Conservation (phyloP, 139 green algal genomes). For the Tetradesmus lagerheimii region DNA sequence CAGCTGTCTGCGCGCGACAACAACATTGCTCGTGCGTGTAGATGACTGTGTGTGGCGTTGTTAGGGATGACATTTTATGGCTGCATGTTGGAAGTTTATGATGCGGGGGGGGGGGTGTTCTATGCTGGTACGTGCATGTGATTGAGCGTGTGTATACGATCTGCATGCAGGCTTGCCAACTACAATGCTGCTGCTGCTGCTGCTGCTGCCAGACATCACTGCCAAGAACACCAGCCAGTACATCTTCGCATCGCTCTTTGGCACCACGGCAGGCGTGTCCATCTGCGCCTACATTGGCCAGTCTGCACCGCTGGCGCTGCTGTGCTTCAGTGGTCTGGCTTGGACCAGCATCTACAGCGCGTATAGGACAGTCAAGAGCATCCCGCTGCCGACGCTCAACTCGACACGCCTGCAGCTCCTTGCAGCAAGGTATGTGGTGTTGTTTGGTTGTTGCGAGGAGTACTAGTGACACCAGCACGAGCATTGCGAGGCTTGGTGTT, state of each 20-base stretch:
- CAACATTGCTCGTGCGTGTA: too few species aligned
- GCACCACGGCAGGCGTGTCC: conserved; percentile 60
- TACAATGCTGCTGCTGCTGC: conserved; percentile 15
- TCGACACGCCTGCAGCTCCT: conserved; percentile 71
- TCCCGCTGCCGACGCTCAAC: conserved; percentile 80
- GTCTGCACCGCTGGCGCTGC: conserved; percentile 40
- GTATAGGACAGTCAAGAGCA: conserved; percentile 56
- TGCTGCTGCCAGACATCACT: conserved; percentile 56
- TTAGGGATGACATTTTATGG: too few species aligned
- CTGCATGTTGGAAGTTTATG: too few species aligned
- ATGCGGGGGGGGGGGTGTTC: too few species aligned
- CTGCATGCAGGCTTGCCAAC: too few species aligned
- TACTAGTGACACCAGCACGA: too few species aligned
- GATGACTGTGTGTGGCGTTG: too few species aligned
- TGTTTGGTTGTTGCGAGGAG: background rate
- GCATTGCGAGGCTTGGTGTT: too few species aligned
- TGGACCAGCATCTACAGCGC: conserved; percentile 38
- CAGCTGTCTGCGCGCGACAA: too few species aligned
- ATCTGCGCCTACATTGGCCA: conserved; percentile 59
- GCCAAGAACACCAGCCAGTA: conserved; percentile 76
- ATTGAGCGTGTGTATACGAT: too few species aligned
- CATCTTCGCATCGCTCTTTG: conserved; percentile 77
- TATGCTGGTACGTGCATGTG: too few species aligned
- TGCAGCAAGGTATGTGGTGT: conserved; percentile 30
- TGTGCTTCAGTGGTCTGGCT: conserved; percentile 32